Base-by-base conservation (phyloP, 805 yeast genomes). In the Myxozyma melibiosi region DNA sequence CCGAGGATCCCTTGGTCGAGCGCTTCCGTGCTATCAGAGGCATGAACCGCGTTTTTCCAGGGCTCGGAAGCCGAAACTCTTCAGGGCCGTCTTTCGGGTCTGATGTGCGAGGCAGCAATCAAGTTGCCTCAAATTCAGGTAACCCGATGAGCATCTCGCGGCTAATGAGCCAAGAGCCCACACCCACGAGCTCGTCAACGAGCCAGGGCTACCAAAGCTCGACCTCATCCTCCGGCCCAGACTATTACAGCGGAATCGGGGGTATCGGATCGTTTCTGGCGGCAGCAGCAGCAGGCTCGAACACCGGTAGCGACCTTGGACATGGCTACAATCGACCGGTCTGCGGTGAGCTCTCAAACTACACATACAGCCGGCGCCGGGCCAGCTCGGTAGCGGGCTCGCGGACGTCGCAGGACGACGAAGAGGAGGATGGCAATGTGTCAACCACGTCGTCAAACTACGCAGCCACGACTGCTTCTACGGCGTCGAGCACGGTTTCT, bases 71-170 rank as follows among this genome's bases (percentile, higher is more conserved):
- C 13, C 16, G 22, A 7, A 37, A 31, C 14, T 31, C 14, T 31
- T 25, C 31, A 13, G 52, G n/a, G 11, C n/a, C 28, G 7, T 14
- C 28, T 18, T 16, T 31, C 14, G 20, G 9, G 7, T 38, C 44
- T n/a, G 38, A 38, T 6, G 45, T 34, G 20, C 44, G 37, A 1
- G 49, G 39, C 11, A 41, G 40, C 1, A 44, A 20, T 20, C 22
- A 44, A 14, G 47, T 48, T 4, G 47, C 54, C 14, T 31, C 54
- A 2, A 52, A 53, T 24, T 42, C 55, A 5, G 24, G 46, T 33
- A 55, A 62, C 39, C 71, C 65, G 25, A 66, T 65, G 71, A 59
- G 61, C 56, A 69, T 61, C 35, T 63, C 63, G 33, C 65, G 59
- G 51, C 66, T 62, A 40, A 63, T 67, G 48, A 66, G 62, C 50